phyloP scores from a whole-genome alignment of 257 asterid genomes.

The Rehmannia glutinosa region DNA sequence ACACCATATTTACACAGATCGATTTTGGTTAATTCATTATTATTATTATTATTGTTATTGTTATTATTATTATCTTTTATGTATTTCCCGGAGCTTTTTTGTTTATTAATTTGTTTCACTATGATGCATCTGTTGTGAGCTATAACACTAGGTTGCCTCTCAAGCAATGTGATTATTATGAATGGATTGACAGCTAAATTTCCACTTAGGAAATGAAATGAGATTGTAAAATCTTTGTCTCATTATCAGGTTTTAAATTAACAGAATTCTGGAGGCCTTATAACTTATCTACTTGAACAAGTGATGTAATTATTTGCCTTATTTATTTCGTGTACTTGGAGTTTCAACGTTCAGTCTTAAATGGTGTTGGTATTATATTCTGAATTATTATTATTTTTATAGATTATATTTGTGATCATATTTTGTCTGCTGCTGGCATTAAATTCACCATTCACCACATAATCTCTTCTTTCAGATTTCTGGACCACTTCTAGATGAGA shows the following conservation, averaged over 20 bases:
- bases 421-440: background rate
- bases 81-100: background rate
- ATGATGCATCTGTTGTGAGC: background rate
- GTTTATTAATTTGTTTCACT: background rate
- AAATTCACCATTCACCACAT: constrained; percentile 1
- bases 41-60: background rate
- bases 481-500: constrained; percentile 85
- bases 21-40: too few relatives aligned
- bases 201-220: background rate
- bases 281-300: background rate
- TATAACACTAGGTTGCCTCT: background rate
- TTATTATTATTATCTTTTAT: background rate
- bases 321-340: background rate
- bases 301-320: too few relatives aligned
- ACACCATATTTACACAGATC: too few relatives aligned
- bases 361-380: background rate
- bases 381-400: background rate
- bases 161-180: background rate
- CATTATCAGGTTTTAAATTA: constrained; percentile 7
- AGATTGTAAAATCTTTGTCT: background rate
- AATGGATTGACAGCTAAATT: background rate
- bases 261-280: background rate
- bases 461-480: constrained; percentile 53
- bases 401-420: too few relatives aligned
- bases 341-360: background rate